Evolutionary conservation across 2,329 filamentous ascomycete genomes (phyloP).

Genomic region (Beauveria sp.): DNA sequence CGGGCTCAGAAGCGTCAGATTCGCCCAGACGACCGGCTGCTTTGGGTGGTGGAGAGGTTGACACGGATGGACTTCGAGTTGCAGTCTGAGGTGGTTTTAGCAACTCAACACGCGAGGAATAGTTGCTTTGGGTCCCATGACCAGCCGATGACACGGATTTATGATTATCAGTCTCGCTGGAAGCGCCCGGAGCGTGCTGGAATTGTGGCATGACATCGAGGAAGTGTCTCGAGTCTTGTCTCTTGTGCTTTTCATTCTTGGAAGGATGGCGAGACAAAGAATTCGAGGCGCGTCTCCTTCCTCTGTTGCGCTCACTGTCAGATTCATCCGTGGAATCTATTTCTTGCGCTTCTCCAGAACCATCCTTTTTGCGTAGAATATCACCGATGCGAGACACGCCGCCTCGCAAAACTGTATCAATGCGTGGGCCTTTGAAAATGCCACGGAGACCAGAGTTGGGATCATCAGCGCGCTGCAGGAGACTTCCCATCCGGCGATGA

Average conservation of each 20-base stretch:
- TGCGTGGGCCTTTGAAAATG: constrained; percentile 70
- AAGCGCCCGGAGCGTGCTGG: constrained; percentile 26
- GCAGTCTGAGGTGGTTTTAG: constrained; percentile 44
- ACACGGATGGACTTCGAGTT: constrained; percentile 34
- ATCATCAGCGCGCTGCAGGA: constrained; percentile 33
- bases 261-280: constrained; percentile 29
- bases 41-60: constrained; percentile 23
- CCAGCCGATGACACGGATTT: constrained; percentile 13
- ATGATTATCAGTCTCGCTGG: constrained; percentile 13
- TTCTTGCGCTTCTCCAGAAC: constrained; percentile 26
- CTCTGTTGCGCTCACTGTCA: constrained; percentile 35
- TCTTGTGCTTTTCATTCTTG: constrained; percentile 23
- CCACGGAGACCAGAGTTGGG: constrained; percentile 39
- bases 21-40: constrained; percentile 18
- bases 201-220: constrained; percentile 47
- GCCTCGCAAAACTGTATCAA: constrained; percentile 62
- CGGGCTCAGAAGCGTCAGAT: constrained; percentile 31
- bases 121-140: constrained; percentile 23
- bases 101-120: constrained; percentile 38
- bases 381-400: constrained; percentile 51
- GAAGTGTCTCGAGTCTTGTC: constrained; percentile 35
- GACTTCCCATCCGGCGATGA: constrained; percentile 41
- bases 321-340: constrained; percentile 41
- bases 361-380: constrained; percentile 49
- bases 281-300: constrained; percentile 29